Evolutionary conservation across 495 filamentous ascomycete genomes (phyloP), one percentile per base, ranked within the genome.

Genomic region (Aspergillus coremiiformis): DNA sequence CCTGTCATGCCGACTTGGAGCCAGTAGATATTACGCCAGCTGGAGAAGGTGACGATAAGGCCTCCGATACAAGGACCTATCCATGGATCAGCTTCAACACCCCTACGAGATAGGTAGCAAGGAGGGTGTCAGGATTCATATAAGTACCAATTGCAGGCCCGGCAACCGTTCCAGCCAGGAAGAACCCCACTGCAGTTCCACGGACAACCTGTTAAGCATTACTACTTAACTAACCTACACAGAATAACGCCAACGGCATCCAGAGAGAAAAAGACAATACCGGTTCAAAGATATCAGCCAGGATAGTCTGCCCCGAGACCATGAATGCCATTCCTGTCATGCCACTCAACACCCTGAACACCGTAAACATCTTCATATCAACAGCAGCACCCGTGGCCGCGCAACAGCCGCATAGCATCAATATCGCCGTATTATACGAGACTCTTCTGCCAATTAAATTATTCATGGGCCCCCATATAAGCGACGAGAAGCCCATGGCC

Each of bases 1-100:
- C 64, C 70, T 3, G 71, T 67, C 55, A 83, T 71, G 17, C 63
- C 78, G 21, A 74, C 71, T 56, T 82, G 80, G 22, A 80, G 65
- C 79, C 80, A 81, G 68, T 78, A 81, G 53, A 81, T 80, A 51
- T 71, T 71, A 22, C 80, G 66, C 80, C 80, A 83, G 27, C 65
- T 61, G 12, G 68, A 56, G 52, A 74, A 83, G 15, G 78, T 81
- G 59, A 81, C 79, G 48, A 82, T 80, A 51, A 81, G 69, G 23
- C 72, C 71, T 22, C 71, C 72, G 41, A 75, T 64, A 45, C 70
- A 74, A 47, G 73, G 74, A 12, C 68, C 73, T 77, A 33, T 42
- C 19, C 7, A 24, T 23, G 41, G 4, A 27, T 57, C 26, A 58
- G 37, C 35, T 30, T 43, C 47, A 11, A 20, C 30, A 9, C 39